These are phyloP conservation scores for Yueomyces sinensis DNA, from an alignment of 805 yeast genomes.

Conservation along the genomic window DNA sequence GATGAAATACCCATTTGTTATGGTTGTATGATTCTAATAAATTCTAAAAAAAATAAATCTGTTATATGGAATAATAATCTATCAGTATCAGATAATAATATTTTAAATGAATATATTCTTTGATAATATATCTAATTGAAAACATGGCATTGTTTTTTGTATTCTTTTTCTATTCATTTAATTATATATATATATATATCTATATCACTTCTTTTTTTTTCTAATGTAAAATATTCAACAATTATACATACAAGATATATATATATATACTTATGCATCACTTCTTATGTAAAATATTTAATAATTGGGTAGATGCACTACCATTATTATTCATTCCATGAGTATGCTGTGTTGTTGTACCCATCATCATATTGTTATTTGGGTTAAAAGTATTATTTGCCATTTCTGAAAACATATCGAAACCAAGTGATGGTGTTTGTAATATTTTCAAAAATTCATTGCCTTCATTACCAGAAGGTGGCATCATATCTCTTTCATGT, in stretches of 20 bases:
- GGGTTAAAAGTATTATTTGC: too few relatives aligned
- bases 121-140: too few relatives aligned
- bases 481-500: neutral
- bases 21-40: slow-evolving; percentile 59
- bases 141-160: too few relatives aligned
- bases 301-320: slow-evolving; percentile 13
- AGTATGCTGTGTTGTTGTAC: neutral
- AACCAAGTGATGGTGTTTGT: neutral
- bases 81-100: slow-evolving; percentile 22
- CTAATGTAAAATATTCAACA: too few relatives aligned
- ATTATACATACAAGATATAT: too few relatives aligned
- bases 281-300: slow-evolving; percentile 13
- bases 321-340: neutral
- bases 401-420: too few relatives aligned
- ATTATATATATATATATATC: too few relatives aligned
- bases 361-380: too few relatives aligned
- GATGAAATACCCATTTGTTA: slow-evolving; percentile 38
- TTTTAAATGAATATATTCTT: slow-evolving; percentile 37
- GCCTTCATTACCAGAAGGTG: neutral
- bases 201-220: too few relatives aligned
- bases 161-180: too few relatives aligned
- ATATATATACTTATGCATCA: too few relatives aligned
- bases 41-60: slow-evolving; percentile 26
- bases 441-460: neutral
- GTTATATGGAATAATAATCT: slow-evolving; percentile 28